Conservation (phyloP, 352 stramenopile species). For the Pythium rishiriense region DNA sequence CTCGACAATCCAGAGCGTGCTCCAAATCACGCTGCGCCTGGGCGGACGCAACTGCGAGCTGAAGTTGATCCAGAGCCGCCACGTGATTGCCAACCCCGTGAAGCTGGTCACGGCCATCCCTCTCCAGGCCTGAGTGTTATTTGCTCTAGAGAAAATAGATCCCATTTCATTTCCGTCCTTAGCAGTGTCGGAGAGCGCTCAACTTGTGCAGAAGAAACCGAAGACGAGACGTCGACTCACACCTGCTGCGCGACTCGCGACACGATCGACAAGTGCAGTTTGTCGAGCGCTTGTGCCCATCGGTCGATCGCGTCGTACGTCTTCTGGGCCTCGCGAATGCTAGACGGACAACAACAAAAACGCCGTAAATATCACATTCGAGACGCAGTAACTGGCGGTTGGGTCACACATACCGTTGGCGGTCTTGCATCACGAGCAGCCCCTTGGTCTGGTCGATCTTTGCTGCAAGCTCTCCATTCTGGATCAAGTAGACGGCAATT, state of each 20-base stretch:
- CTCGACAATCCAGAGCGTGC: conserved; percentile 80
- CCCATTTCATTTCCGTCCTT: conserved; percentile 1
- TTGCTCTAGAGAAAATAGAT: conserved; percentile 15
- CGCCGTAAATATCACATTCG: conserved; percentile 3
- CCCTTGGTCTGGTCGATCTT: conserved; percentile 89
- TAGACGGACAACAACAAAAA: conserved; percentile 27
- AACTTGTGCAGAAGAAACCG: not conserved
- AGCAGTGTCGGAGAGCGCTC: not conserved
- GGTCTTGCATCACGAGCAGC: conserved; percentile 52
- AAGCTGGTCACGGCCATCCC: conserved; percentile 50
- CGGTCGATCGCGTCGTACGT: conserved; percentile 69
- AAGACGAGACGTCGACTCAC: not conserved
- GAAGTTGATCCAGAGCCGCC: conserved; percentile 80
- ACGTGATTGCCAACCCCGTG: conserved; percentile 63
- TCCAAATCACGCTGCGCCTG: conserved; percentile 62
- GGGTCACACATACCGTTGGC: conserved; percentile 56
- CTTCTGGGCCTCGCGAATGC: conserved; percentile 57
- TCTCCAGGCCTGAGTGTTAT: conserved; percentile 18
- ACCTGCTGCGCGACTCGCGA: conserved; percentile 33
- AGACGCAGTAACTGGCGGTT: too few relatives aligned
- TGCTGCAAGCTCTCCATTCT: conserved; percentile 87
- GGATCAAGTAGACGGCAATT: conserved; percentile 90
- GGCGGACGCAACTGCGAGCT: conserved; percentile 75
- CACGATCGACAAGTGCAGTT: conserved; percentile 47
- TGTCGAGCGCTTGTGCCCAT: conserved; percentile 57